These are phyloP conservation scores for Triangularia verruculosa DNA, from an alignment of 2,329 filamentous ascomycete genomes.

Conservation along the genomic window DNA sequence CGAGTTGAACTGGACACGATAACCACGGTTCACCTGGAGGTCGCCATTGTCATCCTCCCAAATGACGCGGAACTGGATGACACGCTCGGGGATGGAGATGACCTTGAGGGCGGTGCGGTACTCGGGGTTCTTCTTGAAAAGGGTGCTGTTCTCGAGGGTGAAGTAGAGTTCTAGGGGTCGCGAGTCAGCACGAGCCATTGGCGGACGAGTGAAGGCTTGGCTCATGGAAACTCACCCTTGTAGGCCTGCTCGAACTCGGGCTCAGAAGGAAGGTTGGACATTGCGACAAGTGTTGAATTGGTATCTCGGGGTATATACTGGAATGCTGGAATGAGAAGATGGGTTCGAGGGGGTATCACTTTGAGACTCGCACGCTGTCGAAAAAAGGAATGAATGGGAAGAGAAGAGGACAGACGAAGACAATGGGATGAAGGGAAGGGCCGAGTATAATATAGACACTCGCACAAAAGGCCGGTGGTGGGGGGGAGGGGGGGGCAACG, in stretches of 20 bases:
- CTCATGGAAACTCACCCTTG: constrained; percentile 62
- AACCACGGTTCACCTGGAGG: constrained; percentile 89
- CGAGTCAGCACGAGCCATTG: constrained; percentile 11
- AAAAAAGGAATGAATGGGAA: constrained; percentile 9
- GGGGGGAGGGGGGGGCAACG: background rate
- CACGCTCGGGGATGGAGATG: constrained; percentile 85
- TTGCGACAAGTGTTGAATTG: constrained; percentile 38
- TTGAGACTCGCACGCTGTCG: constrained; percentile 9
- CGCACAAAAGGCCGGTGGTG: constrained; percentile 10
- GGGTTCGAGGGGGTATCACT: constrained; percentile 10
- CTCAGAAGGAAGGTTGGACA: constrained; percentile 83
- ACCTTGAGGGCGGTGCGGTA: constrained; percentile 89
- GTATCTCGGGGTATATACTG: constrained; percentile 1
- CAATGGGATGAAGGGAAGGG: constrained; percentile 7
- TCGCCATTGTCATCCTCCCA: constrained; percentile 94
- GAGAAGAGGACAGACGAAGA: constrained; percentile 9
- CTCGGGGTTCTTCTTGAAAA: constrained; percentile 92
- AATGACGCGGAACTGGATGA: constrained; percentile 95
- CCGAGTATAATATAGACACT: constrained; percentile 18
- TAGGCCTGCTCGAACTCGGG: constrained; percentile 99
- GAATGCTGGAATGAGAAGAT: background rate
- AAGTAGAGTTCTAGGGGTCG: constrained; percentile 75
- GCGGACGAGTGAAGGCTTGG: background rate
- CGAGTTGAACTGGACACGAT: constrained; percentile 97
- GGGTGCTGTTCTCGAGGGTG: constrained; percentile 87